phyloP scores from a whole-genome alignment of 2,329 filamentous ascomycete species.

The Microcera coccophila region DNA sequence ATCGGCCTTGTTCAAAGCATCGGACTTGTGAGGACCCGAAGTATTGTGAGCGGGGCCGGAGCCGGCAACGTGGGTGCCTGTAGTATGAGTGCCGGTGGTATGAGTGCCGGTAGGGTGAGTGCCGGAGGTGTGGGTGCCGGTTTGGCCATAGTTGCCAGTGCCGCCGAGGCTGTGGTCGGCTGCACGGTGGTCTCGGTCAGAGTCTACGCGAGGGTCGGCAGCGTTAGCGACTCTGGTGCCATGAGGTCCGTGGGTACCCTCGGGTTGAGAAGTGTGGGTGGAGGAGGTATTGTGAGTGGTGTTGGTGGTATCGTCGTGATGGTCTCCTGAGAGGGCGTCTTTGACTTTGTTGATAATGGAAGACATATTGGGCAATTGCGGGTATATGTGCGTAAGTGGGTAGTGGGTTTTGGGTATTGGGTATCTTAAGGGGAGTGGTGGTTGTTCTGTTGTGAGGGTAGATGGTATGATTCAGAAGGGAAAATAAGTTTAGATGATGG shows the following conservation, averaged over 20 bases:
- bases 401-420: slow-evolving; percentile 7
- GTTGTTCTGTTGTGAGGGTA: slow-evolving; percentile 9
- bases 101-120: slow-evolving; percentile 5
- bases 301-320: slow-evolving; percentile 31
- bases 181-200: slow-evolving; percentile 42
- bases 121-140: slow-evolving; percentile 39
- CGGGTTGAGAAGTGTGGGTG: slow-evolving; percentile 17
- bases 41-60: slow-evolving; percentile 27
- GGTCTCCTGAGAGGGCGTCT: slow-evolving; percentile 48
- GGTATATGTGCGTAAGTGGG: too few relatives aligned
- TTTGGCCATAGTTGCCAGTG: background rate
- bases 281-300: slow-evolving; percentile 14
- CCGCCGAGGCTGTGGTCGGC: slow-evolving; percentile 1
- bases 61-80: slow-evolving; percentile 4
- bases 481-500: background rate
- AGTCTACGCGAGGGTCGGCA: slow-evolving; percentile 49
- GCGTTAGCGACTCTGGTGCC: slow-evolving; percentile 37
- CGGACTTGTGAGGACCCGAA: slow-evolving; percentile 45
- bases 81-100: slow-evolving; percentile 3
- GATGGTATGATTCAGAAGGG: slow-evolving; percentile 17
- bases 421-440: slow-evolving; percentile 8
- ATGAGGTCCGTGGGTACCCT: slow-evolving; percentile 21
- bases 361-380: slow-evolving; percentile 46
- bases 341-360: slow-evolving; percentile 57
- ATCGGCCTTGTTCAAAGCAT: slow-evolving; percentile 49